phyloP scores from a whole-genome alignment of 2,329 filamentous ascomycete genomes.

The Grosmannia huntii region DNA sequence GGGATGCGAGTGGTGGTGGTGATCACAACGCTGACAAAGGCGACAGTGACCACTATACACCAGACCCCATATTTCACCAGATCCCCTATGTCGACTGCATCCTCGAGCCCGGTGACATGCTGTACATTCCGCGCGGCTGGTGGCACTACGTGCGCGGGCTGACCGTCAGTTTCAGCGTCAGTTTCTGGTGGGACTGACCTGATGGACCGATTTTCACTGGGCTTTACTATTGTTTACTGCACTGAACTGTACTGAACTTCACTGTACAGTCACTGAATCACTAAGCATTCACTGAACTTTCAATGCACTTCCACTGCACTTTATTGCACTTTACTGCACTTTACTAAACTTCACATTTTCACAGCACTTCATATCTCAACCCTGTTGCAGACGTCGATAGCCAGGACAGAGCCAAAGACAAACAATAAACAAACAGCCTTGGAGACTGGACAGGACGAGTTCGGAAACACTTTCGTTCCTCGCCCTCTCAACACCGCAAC shows the following conservation, averaged over 20 bases:
- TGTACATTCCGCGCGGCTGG: conserved; percentile 91
- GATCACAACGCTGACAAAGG: conserved; percentile 13
- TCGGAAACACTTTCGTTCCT: background rate
- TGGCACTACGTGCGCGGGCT: conserved; percentile 93
- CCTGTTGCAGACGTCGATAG: background rate
- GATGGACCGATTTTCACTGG: too few species aligned
- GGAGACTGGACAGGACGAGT: background rate
- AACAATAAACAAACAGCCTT: background rate
- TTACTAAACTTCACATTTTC: too few species aligned
- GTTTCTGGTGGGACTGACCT: conserved; percentile 84
- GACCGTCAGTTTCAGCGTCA: conserved; percentile 82
- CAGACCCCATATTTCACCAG: conserved; percentile 30
- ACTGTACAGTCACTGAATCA: too few species aligned
- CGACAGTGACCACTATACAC: conserved; percentile 10
- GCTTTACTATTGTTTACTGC: too few species aligned
- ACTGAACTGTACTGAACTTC: too few species aligned
- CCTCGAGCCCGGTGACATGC: conserved; percentile 64
- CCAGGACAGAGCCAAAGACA: background rate
- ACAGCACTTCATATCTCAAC: too few species aligned
- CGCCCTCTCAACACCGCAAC: background rate
- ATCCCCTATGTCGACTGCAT: conserved; percentile 65
- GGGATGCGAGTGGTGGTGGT: conserved; percentile 27
- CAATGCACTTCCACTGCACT: too few species aligned
- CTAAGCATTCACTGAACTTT: too few species aligned
- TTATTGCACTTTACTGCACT: too few species aligned